phyloP scores from a whole-genome alignment of 2,329 filamentous ascomycete genomes.

The Epichloe amarillans region DNA sequence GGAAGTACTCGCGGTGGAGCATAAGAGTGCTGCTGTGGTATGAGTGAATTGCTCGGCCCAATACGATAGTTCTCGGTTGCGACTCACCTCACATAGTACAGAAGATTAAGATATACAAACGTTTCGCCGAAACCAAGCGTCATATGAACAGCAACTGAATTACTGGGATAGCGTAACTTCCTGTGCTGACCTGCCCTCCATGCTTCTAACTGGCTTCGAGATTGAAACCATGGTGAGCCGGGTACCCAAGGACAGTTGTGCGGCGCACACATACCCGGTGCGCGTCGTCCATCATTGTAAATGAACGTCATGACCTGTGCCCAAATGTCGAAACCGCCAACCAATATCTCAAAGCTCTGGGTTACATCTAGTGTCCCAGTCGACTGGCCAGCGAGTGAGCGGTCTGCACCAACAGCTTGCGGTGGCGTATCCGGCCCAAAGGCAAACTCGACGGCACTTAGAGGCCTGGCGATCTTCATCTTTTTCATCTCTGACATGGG shows the following conservation, averaged over 20 bases:
- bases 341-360: constrained; percentile 22
- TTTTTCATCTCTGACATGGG: constrained; percentile 22
- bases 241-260: constrained; percentile 27
- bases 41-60: neutral
- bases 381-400: constrained; percentile 1
- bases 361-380: constrained; percentile 13
- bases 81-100: constrained; percentile 29
- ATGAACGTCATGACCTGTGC: constrained; percentile 27
- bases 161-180: constrained; percentile 23
- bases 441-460: constrained; percentile 23
- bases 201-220: constrained; percentile 15
- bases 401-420: constrained; percentile 3
- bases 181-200: constrained; percentile 24
- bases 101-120: constrained; percentile 28
- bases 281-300: constrained; percentile 27
- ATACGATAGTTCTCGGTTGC: neutral
- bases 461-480: constrained; percentile 18
- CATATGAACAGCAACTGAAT: constrained; percentile 24
- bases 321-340: constrained; percentile 31
- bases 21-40: constrained; percentile 21
- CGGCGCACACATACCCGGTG: constrained; percentile 23
- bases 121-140: constrained; percentile 26
- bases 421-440: constrained; percentile 19
- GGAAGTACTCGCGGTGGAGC: constrained; percentile 30
- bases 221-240: constrained; percentile 21